Base-by-base conservation (phyloP, 1,284 basidiomycete genomes). In the Puccinia coronata region DNA sequence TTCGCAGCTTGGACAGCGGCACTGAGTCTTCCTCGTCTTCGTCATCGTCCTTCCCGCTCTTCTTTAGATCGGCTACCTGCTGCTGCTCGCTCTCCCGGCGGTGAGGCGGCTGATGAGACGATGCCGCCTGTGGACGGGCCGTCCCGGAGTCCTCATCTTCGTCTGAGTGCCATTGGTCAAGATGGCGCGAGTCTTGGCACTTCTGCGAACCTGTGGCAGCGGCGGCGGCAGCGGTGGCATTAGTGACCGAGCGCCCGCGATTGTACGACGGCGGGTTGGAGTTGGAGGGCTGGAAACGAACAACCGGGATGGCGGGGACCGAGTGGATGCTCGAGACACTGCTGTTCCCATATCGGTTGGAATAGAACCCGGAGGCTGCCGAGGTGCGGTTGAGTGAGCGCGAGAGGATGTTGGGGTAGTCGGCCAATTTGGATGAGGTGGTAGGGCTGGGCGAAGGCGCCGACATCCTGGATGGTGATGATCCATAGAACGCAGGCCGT, bases 401-500 rank as follows among this genome's bases (percentile, higher is more conserved):
- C 28, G 47, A 53, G 1, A 14, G 9, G n/a, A n/a, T n/a, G 18
- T 8, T 23, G 12, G 16, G 20, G 20, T 70, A 53, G 28, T 12
- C 16, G 0, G 36, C n/a, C n/a, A n/a, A n/a, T 34, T 34, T 61
- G 31, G 59, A 61, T 28, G 70, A 53, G 11, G 8, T 31, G 31
- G 12, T 20, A 4, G 72, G 31, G 25, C 47, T 55, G n/a, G 31
- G 20, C 14, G 67, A 71, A 25, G 9, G 51, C 11, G 20, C 41
- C 34, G 78, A 63, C 57, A 55, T 39, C 31, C 25, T 39, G 4
- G 78, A 71, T n/a, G n/a, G n/a, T n/a, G n/a, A n/a, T n/a, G n/a
- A n/a, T 47, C 78, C 78, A 80, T 71, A 80, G 69, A 80, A 80
- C 25, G 78, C 67, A 18, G 78, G 78, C 16, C 78, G 49, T 20